Conservation (phyloP, 169 alveolate species). For the Plasmodium knowlesi region DNA sequence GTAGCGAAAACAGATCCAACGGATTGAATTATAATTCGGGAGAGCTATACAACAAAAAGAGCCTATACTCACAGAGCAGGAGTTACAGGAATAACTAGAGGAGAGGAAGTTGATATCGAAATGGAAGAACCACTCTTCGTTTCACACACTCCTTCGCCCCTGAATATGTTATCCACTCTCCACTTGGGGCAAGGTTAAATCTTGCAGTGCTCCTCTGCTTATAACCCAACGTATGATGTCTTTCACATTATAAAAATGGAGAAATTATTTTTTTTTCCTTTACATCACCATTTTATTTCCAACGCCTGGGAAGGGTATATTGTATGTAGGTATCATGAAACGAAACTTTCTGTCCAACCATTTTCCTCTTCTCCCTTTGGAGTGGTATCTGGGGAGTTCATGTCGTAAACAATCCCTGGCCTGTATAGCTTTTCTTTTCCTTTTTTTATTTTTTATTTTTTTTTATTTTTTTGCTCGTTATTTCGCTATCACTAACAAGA, state of each 20-base stretch:
- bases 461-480: neutral
- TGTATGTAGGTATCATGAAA: neutral
- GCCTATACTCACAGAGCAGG: slow-evolving; percentile 19
- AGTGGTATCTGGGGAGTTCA: neutral
- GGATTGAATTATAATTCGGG: slow-evolving; percentile 7
- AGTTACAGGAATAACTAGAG: slow-evolving; percentile 4
- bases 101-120: neutral
- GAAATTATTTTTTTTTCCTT: neutral
- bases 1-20: neutral
- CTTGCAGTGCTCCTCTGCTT: neutral
- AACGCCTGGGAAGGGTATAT: neutral
- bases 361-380: neutral
- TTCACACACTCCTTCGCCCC: too few species aligned
- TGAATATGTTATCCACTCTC: neutral
- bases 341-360: neutral
- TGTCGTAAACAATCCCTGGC: neutral
- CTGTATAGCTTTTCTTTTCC: neutral
- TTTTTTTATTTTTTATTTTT: neutral
- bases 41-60: slow-evolving; percentile 32
- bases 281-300: neutral
- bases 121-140: neutral
- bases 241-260: neutral
- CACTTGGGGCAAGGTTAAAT: neutral
- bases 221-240: neutral
- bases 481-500: neutral